phyloP scores from a whole-genome alignment of 2,329 filamentous ascomycete species.

The Fusarium musae region DNA sequence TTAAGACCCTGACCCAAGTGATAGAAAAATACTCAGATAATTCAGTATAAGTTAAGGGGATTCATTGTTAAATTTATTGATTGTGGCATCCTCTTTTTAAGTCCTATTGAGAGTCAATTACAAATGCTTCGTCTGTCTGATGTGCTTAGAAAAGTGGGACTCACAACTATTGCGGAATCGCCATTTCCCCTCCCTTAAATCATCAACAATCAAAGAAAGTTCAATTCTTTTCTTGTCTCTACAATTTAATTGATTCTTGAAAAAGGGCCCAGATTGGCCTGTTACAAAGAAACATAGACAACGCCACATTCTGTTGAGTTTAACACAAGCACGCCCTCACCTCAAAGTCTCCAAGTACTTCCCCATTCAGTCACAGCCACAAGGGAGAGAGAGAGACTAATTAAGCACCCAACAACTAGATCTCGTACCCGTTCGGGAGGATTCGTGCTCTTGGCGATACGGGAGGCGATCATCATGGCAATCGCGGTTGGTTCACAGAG shows the following conservation, averaged over 20 bases:
- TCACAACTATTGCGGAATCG: conserved; percentile 37
- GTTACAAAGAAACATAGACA: not conserved
- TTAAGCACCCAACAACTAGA: conserved; percentile 3
- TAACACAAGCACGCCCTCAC: not conserved
- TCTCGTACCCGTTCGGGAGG: conserved; percentile 5
- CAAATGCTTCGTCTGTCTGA: conserved; percentile 18
- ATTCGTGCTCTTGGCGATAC: conserved; percentile 7
- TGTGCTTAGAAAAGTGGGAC: conserved; percentile 40
- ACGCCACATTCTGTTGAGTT: not conserved
- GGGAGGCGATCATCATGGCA: conserved; percentile 32
- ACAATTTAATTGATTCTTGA: not conserved
- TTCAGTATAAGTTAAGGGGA: not conserved
- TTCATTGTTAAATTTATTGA: not conserved
- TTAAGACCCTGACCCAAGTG: not conserved
- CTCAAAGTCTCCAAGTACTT: not conserved
- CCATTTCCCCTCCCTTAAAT: conserved; percentile 28
- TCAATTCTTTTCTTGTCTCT: not conserved
- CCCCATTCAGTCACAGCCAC: not conserved
- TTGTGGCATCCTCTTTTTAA: not conserved
- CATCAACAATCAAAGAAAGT: not conserved
- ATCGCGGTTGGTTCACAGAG: conserved; percentile 40
- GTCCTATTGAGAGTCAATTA: conserved; percentile 12
- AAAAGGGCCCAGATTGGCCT: not conserved
- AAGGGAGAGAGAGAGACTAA: conserved; percentile 16
- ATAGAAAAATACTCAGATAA: not conserved